Conservation (phyloP, 306 rosid species). For the Mimosa bimucronata region DNA sequence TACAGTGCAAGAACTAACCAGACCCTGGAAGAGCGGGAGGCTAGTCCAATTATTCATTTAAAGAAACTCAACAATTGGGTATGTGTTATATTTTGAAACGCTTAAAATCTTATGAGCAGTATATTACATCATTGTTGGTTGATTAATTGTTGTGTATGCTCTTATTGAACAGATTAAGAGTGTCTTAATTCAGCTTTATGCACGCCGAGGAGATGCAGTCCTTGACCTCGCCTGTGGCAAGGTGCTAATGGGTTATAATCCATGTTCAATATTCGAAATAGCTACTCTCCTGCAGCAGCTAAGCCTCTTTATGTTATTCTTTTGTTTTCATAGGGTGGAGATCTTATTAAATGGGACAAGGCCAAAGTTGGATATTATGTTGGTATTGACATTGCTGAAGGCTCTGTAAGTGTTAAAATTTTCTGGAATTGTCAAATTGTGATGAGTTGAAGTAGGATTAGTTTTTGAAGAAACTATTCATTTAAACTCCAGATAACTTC, state of each 20-base stretch:
- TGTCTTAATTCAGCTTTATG: slow-evolving; percentile 90
- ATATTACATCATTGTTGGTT: slow-evolving; percentile 11
- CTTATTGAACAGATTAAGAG: slow-evolving; percentile 81
- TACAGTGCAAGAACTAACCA: slow-evolving; percentile 91
- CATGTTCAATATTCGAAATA: slow-evolving; percentile 11
- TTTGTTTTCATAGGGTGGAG: slow-evolving; percentile 77
- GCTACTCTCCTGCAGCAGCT: slow-evolving; percentile 14
- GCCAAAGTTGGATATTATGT: slow-evolving; percentile 95
- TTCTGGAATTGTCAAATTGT: slow-evolving; percentile 3
- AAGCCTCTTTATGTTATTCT: slow-evolving; percentile 21
- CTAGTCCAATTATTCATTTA: slow-evolving; percentile 88
- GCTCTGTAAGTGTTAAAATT: slow-evolving; percentile 69
- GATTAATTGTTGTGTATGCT: slow-evolving; percentile 6
- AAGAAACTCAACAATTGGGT: slow-evolving; percentile 98
- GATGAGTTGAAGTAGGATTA: background rate
- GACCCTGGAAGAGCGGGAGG: slow-evolving; percentile 88
- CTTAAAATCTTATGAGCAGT: background rate
- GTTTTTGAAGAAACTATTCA: background rate
- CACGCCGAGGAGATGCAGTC: slow-evolving; percentile 86
- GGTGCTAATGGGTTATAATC: slow-evolving; percentile 53
- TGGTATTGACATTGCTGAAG: slow-evolving; percentile 96
- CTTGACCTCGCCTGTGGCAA: slow-evolving; percentile 99
- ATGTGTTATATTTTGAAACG: slow-evolving; percentile 19
- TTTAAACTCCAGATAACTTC: slow-evolving; percentile 6
- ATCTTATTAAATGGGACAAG: slow-evolving; percentile 99